Base-by-base conservation (phyloP, 2,329 filamentous ascomycete genomes). In the Fusarium falciforme region DNA sequence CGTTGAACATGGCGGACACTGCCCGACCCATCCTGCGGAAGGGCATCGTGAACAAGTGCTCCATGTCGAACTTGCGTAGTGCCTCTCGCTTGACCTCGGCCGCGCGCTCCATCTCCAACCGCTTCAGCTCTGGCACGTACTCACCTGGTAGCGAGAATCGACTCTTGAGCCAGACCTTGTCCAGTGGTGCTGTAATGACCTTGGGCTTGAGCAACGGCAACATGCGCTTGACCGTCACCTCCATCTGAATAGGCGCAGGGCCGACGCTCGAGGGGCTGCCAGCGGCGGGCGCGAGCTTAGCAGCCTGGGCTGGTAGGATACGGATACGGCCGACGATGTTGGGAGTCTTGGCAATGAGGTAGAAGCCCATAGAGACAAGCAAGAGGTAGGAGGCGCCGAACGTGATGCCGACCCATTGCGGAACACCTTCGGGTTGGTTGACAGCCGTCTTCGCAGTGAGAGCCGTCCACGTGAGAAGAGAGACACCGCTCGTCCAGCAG, bases 301-400 rank as follows among this genome's bases (percentile, higher is more conserved):
- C 66, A 17, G 69, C 64, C 22, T 76, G 66, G 17, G 81, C 74
- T 2, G 87, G 88, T 17, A 92, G 81, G 16, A 91, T 85, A 33
- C 87, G 87, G 78, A 93, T 90, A 44, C 81, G 82, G 62, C 85
- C 86, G 73, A 94, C 86, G 58, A 93, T 85, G 61, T 87, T 86
- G 29, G 85, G 80, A 8, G 91, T 89, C 77, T 89, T 88, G 65
- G 88, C 79, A 49, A 92, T 79, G 74, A 93, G 89, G 70, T 88
- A 88, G 54, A 87, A 87, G 68, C 91, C 92, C 80, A 92, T 86
- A 42, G 83, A 84, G 62, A 85, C 88, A 84, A 93, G 90, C 65
- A 89, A 79, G 55, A 92, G 77, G 79, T 90, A 91, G 52, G 92
- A 85, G 47, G 86, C 84, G 44, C 85, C 87, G 75, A 90, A 92